Percentiles rank a stretch among this genome's conserved stretches.
These are phyloP conservation scores for Candida smagusa DNA, from an alignment of 1,139 yeast genomes.

Conservation along the genomic window DNA sequence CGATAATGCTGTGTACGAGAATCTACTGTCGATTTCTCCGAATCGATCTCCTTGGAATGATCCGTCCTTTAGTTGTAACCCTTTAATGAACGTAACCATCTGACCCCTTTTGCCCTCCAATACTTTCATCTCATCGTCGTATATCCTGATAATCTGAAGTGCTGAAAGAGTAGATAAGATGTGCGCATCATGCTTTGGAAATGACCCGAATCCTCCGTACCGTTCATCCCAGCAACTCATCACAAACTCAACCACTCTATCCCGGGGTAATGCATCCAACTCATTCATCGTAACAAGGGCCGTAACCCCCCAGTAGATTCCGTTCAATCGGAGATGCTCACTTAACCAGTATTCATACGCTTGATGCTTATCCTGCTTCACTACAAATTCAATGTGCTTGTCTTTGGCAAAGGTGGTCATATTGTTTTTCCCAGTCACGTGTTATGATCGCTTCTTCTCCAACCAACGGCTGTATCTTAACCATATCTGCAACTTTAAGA, in stretches of 20 bases:
- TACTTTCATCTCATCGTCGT: constrained; percentile 46
- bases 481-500: too few species aligned
- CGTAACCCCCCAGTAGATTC: constrained; percentile 92
- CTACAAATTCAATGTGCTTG: constrained; percentile 36
- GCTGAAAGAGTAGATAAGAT: constrained; percentile 85
- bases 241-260: constrained; percentile 66
- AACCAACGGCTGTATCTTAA: too few species aligned
- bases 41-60: constrained; percentile 85
- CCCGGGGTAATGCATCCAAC: constrained; percentile 48
- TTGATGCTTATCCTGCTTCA: constrained; percentile 37
- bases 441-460: not conserved
- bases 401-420: constrained; percentile 13
- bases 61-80: constrained; percentile 69
- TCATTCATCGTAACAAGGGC: constrained; percentile 65
- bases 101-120: constrained; percentile 15
- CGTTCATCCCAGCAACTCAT: constrained; percentile 58
- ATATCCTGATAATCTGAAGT: constrained; percentile 70
- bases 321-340: constrained; percentile 87
- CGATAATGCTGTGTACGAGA: constrained; percentile 78
- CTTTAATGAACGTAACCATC: constrained; percentile 42
- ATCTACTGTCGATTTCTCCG: constrained; percentile 92
- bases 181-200: constrained; percentile 88
- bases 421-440: not conserved
- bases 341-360: constrained; percentile 80
- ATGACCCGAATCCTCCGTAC: constrained; percentile 86